A percentile compares a stretch with the other conserved stretches of the same genome.
phyloP scores from a whole-genome alignment of 2,329 filamentous ascomycete genomes.

The Trichophaea hybrida region DNA sequence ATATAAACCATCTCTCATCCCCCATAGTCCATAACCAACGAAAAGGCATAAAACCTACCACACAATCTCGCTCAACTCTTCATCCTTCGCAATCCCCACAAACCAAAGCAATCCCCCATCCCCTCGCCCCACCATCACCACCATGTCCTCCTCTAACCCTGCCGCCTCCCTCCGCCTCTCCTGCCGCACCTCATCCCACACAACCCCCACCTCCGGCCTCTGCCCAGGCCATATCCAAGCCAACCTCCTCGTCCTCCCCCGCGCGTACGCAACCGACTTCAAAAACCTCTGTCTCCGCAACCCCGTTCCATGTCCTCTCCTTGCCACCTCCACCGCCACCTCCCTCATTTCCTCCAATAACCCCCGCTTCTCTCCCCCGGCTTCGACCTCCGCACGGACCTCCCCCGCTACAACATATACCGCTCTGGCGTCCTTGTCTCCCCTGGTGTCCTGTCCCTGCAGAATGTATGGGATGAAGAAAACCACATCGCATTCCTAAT shows the following conservation, averaged over 20 bases:
- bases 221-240: slow-evolving; percentile 43
- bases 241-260: slow-evolving; percentile 47
- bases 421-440: slow-evolving; percentile 27
- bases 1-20: no score
- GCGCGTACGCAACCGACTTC: slow-evolving; percentile 44
- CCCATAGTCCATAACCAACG: neutral
- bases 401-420: slow-evolving; percentile 46
- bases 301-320: slow-evolving; percentile 47
- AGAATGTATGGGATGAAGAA: slow-evolving; percentile 41
- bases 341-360: slow-evolving; percentile 31
- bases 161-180: slow-evolving; percentile 35
- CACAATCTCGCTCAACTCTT: neutral
- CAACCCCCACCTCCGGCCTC: slow-evolving; percentile 40
- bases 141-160: slow-evolving; percentile 15
- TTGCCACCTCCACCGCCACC: slow-evolving; percentile 34
- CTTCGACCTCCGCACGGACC: slow-evolving; percentile 44
- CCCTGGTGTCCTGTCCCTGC: slow-evolving; percentile 34
- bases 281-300: slow-evolving; percentile 45
- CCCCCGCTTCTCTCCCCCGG: slow-evolving; percentile 27
- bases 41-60: neutral
- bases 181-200: slow-evolving; percentile 33
- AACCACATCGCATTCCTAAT: slow-evolving; percentile 48
- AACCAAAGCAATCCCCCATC: neutral
- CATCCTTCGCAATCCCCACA: neutral
- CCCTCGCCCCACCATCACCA: no score